Conservation (phyloP, 805 yeast genomes). For the Sugiyamaella floridensis region DNA sequence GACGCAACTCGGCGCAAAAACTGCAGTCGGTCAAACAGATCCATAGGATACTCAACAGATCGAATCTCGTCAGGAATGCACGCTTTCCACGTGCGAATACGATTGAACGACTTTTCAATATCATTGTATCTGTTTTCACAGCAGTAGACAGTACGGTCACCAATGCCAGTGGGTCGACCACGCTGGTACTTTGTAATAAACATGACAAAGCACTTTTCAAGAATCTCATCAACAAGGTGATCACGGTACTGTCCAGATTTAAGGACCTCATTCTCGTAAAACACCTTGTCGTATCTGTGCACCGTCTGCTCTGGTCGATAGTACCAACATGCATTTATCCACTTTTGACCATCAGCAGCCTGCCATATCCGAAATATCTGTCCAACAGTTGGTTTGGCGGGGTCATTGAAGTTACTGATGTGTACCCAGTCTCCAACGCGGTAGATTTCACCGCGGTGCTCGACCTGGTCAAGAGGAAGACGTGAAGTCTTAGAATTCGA, state of each 20-base stretch:
- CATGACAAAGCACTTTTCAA: constrained; percentile 91
- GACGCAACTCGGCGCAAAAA: constrained; percentile 73
- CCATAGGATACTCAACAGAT: constrained; percentile 44
- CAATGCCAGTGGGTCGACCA: constrained; percentile 80
- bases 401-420: constrained; percentile 79
- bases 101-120: constrained; percentile 80
- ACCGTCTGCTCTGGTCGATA: constrained; percentile 97
- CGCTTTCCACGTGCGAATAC: constrained; percentile 97
- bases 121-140: constrained; percentile 95
- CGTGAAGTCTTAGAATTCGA: constrained; percentile 59
- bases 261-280: constrained; percentile 90
- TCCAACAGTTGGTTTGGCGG: constrained; percentile 83
- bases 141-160: constrained; percentile 66
- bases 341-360: constrained; percentile 65
- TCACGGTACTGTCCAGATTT: constrained; percentile 96
- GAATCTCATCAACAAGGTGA: constrained; percentile 79
- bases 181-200: constrained; percentile 91
- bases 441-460: constrained; percentile 63
- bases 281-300: constrained; percentile 81
- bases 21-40: constrained; percentile 64
- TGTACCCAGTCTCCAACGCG: constrained; percentile 94
- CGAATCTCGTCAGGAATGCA: constrained; percentile 96
- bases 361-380: constrained; percentile 93
- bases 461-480: constrained; percentile 72
- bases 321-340: constrained; percentile 96